Base-by-base conservation (phyloP, 768 basidiomycete genomes). In the Coprinopsis marcescibilis region DNA sequence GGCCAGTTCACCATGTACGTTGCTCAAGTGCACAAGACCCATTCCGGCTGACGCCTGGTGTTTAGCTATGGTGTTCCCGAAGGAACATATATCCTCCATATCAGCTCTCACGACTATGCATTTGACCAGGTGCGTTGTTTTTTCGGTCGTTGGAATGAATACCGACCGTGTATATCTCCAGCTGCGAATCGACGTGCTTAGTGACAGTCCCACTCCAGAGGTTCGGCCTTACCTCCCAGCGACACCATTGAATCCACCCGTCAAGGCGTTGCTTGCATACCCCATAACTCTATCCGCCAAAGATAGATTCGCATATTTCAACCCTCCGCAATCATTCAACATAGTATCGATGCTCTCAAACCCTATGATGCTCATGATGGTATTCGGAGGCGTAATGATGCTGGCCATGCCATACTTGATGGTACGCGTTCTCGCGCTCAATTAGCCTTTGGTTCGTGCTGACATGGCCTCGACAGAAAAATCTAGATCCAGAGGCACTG, bases 301-400 rank as follows among this genome's bases (percentile, higher is more conserved):
- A 45, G 68, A 72, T 46, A 79, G 72, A 59, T 70, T 79, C 56
- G 66, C 57, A 41, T 91, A 83, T 61, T 89, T 85, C 59, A 68
- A 80, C 23, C 80, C 84, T 20, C 76, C 61, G 25, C 76, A 89
- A 60, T 78, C 80, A 14, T 91, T 91, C 72, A 84, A 84, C 61
- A 52, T 88, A 19, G 45, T 84, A 47, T 78, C 69, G 43, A 89
- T 91, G 84, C 69, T 91, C 57, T 77, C 82, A 48, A 91, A 80
- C 58, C 88, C 88, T 5, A 89, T 91, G 88, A 85, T 86, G 73
- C 65, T 91, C 48, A 73, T 89, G 61, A 85, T 87, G 80, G 71
- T 79, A 24, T 63, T 75, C 52, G 83, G 75, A 36, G 87, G 75
- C 29, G 67, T 64, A 41, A 76, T 88, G 76, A 75, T 85, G 67